These are phyloP conservation scores for Coniosporium apollinis DNA, from an alignment of 495 filamentous ascomycete species.

Conservation along the genomic window DNA sequence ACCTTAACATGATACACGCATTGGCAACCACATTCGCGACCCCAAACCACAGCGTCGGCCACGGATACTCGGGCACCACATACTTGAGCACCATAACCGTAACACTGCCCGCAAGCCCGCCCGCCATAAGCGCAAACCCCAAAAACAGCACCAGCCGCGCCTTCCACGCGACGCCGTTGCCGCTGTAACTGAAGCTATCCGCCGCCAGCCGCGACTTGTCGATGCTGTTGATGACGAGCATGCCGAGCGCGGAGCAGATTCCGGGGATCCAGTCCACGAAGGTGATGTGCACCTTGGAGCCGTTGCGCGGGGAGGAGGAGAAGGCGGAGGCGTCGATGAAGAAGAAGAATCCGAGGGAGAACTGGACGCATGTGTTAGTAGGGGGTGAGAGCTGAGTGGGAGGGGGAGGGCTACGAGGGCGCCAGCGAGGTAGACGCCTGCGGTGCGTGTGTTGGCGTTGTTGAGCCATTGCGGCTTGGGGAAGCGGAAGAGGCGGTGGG, in stretches of 20 bases:
- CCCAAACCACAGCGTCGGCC: conserved; percentile 80
- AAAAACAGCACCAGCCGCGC: conserved; percentile 88
- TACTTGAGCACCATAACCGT: conserved; percentile 87
- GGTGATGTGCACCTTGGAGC: conserved; percentile 68
- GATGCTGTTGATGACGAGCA: conserved; percentile 98
- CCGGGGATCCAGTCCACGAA: conserved; percentile 98
- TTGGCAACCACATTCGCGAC: conserved; percentile 86
- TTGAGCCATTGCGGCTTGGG: conserved; percentile 60
- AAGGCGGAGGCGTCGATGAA: conserved; percentile 83
- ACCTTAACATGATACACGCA: conserved; percentile 76
- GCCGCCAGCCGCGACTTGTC: conserved; percentile 78
- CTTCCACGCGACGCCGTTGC: conserved; percentile 86
- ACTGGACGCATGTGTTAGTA: conserved; percentile 34
- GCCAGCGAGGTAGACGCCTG: conserved; percentile 73
- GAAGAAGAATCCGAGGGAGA: conserved; percentile 93
- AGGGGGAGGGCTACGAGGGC: conserved; percentile 47
- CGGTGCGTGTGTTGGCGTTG: conserved; percentile 61
- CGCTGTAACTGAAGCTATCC: conserved; percentile 75
- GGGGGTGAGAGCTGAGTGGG: neutral
- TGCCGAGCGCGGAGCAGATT: conserved; percentile 84
- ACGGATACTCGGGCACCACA: conserved; percentile 58
- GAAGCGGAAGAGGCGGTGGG: conserved; percentile 26
- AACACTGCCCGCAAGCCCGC: conserved; percentile 83
- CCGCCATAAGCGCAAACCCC: conserved; percentile 85
- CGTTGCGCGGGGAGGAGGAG: conserved; percentile 64